Percentiles rank a stretch among this genome's conserved stretches.
Conservation (phyloP, 352 stramenopile species). For the Phytophthora multivora region DNA sequence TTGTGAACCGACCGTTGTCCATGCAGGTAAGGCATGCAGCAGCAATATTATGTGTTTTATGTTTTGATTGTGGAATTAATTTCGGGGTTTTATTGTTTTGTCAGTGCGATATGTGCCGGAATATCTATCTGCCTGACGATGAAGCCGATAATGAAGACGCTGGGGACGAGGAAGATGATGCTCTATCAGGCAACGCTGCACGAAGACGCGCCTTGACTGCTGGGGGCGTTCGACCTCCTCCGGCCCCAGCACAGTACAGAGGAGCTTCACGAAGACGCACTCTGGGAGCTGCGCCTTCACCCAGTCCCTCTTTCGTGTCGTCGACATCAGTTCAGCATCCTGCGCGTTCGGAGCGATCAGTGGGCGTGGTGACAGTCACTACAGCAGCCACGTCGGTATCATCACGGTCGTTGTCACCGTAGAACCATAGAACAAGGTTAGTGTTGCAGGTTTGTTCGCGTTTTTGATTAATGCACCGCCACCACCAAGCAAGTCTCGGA, state of each 20-base stretch:
- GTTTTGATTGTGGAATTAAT: constrained; percentile 1
- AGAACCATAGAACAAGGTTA: constrained; percentile 19
- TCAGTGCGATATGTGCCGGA: constrained; percentile 55
- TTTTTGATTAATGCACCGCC: constrained; percentile 18
- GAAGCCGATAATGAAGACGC: constrained; percentile 30
- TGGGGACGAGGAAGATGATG: constrained; percentile 26
- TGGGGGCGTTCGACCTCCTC: constrained; percentile 6
- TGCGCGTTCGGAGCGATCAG: constrained; percentile 24
- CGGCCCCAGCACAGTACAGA: constrained; percentile 9
- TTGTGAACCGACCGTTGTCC: constrained; percentile 57
- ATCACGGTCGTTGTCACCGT: constrained; percentile 15
- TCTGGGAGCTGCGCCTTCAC: constrained; percentile 16
- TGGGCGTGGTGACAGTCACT: constrained; percentile 25
- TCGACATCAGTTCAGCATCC: constrained; percentile 30
- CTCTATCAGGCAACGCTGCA: constrained; percentile 8
- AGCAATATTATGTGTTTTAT: background rate
- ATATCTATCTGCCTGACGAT: constrained; percentile 45
- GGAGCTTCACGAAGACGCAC: constrained; percentile 19
- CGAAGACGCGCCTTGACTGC: constrained; percentile 33
- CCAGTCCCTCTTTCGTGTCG: constrained; percentile 22
- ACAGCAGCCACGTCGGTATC: constrained; percentile 25
- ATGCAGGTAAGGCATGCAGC: constrained; percentile 54
- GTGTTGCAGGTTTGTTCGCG: constrained; percentile 12
- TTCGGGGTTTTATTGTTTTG: constrained; percentile 5
- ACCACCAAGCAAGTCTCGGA: constrained; percentile 17